Conservation (phyloP, 2,329 filamentous ascomycete species). For the Hymenoscyphus occultus region DNA sequence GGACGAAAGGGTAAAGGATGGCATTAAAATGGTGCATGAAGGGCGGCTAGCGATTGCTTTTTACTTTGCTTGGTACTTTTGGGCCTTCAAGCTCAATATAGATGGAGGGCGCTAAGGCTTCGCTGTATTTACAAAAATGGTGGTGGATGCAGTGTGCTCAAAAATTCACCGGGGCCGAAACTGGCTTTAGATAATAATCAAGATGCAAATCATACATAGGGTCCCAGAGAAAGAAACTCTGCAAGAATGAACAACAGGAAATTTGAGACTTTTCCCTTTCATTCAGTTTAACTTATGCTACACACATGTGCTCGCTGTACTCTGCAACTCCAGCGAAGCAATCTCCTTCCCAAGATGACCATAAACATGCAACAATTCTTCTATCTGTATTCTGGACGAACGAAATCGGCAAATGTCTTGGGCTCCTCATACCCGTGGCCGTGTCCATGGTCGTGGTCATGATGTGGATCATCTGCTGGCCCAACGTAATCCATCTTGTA, state of each 20-base stretch:
- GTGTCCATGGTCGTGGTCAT: constrained; percentile 54
- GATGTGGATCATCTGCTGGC: constrained; percentile 63
- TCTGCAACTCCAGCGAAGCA: not conserved
- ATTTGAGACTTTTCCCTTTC: constrained; percentile 1
- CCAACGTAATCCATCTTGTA: constrained; percentile 99
- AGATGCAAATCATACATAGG: constrained; percentile 16
- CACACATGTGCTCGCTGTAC: constrained; percentile 5
- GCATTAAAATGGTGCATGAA: constrained; percentile 16
- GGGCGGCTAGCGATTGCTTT: constrained; percentile 18
- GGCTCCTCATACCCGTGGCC: constrained; percentile 70
- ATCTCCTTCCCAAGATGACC: not conserved
- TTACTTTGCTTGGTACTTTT: constrained; percentile 8
- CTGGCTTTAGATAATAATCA: constrained; percentile 16
- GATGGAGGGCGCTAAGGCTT: constrained; percentile 12
- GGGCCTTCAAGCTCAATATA: constrained; percentile 2
- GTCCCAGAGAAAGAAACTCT: not conserved
- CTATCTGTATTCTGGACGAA: constrained; percentile 93
- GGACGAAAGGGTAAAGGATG: constrained; percentile 9
- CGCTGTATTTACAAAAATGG: constrained; percentile 14
- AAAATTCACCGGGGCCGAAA: constrained; percentile 2
- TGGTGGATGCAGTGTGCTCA: constrained; percentile 3
- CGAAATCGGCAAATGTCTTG: constrained; percentile 95
- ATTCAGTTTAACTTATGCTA: constrained; percentile 15
- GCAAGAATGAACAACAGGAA: constrained; percentile 4
- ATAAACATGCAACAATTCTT: constrained; percentile 13